phyloP scores from a whole-genome alignment of 208 protist species.

The Trypanosoma melophagium region DNA sequence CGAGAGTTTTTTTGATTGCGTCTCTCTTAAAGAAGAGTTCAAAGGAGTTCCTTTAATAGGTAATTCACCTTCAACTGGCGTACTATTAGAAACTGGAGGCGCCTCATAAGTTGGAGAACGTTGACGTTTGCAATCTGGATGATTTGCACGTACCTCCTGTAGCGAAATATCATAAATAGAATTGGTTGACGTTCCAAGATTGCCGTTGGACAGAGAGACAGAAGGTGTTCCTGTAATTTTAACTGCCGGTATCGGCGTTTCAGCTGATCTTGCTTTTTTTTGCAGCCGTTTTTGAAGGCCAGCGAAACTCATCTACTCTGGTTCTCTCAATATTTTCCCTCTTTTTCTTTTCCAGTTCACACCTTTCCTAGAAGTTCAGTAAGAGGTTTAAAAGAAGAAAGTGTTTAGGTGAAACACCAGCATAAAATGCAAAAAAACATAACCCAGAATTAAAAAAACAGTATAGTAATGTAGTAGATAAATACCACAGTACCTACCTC shows the following conservation, averaged over 20 bases:
- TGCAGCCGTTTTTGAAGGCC: constrained; percentile 27
- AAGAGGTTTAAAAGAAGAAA: too few species aligned
- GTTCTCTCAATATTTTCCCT: not conserved
- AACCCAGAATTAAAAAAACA: too few species aligned
- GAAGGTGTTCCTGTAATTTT: not conserved
- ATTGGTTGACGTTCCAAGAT: not conserved
- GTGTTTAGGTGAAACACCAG: too few species aligned
- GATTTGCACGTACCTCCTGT: constrained; percentile 21
- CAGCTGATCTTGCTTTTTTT: constrained; percentile 10
- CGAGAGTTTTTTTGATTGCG: constrained; percentile 1
- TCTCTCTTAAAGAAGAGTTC: not conserved
- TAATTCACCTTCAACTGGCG: not conserved
- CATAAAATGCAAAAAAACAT: not conserved
- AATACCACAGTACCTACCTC: too few species aligned
- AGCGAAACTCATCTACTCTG: constrained; percentile 26
- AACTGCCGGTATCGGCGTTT: not conserved
- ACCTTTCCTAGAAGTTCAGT: not conserved
- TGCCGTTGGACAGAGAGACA: not conserved
- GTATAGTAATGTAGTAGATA: too few species aligned
- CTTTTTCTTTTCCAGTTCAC: not conserved
- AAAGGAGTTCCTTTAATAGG: not conserved
- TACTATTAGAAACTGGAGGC: not conserved
- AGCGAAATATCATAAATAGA: constrained; percentile 12
- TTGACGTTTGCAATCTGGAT: constrained; percentile 13
- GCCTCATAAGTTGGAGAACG: constrained; percentile 11